These are phyloP conservation scores for Solanum chacoense DNA, from an alignment of 305 asterid species.

Conservation along the genomic window DNA sequence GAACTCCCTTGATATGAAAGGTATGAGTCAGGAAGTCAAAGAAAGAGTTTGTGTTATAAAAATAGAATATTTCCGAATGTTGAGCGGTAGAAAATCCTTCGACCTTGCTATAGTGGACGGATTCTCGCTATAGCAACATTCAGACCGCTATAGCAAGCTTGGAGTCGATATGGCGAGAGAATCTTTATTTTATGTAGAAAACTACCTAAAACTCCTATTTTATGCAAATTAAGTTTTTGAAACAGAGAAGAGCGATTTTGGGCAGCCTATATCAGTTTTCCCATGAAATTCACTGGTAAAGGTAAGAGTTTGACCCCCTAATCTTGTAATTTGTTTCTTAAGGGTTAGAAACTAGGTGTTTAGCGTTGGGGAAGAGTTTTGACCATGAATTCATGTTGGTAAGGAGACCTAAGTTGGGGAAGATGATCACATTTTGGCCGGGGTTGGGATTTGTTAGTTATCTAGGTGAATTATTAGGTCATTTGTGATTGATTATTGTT, in stretches of 20 bases:
- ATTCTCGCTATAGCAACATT: neutral
- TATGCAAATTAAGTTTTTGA: neutral
- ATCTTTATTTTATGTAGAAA: neutral
- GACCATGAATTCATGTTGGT: neutral
- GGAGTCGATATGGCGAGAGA: neutral
- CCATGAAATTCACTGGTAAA: neutral
- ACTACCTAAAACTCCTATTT: neutral
- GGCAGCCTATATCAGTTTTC: neutral
- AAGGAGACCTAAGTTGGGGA: neutral
- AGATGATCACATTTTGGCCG: neutral
- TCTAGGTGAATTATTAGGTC: neutral
- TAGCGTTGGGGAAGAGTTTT: neutral
- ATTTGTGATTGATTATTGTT: neutral
- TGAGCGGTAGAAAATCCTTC: neutral
- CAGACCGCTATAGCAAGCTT: neutral
- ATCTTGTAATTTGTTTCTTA: neutral
- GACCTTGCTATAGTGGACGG: neutral
- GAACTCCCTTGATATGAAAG: neutral
- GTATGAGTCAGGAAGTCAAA: neutral
- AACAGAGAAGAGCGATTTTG: neutral
- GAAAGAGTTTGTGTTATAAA: neutral
- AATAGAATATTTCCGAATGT: neutral
- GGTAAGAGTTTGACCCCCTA: neutral
- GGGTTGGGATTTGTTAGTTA: neutral
- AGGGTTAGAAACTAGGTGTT: neutral